phyloP scores from a whole-genome alignment of 805 yeast species.

The Pichia phayaonensis region DNA sequence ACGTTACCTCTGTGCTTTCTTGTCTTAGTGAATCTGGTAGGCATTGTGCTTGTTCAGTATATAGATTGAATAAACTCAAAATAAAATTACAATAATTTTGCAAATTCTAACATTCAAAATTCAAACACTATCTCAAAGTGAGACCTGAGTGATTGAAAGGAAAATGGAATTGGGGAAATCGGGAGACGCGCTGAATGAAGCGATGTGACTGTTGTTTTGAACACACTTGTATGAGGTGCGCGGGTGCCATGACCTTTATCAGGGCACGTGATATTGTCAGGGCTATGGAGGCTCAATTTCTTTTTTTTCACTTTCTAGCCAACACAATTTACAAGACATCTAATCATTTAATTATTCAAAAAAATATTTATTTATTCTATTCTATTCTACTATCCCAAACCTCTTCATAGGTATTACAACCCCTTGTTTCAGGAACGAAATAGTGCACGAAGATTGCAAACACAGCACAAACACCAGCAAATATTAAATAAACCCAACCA shows the following conservation, averaged over 20 bases:
- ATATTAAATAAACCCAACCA: conserved; percentile 69
- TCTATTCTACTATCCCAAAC: conserved; percentile 45
- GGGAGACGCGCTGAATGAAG: background rate
- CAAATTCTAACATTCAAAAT: background rate
- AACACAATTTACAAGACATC: too few species aligned
- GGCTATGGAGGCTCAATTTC: background rate
- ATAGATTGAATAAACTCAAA: conserved; percentile 1
- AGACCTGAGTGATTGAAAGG: background rate
- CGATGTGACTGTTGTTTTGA: background rate
- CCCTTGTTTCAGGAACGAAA: conserved; percentile 71
- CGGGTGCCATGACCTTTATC: background rate
- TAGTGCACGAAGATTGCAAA: conserved; percentile 41
- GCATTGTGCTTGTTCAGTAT: conserved; percentile 48
- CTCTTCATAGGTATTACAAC: conserved; percentile 49
- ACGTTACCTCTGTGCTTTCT: conserved; percentile 99
- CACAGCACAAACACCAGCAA: conserved; percentile 48
- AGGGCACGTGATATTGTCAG: background rate
- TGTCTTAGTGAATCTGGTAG: conserved; percentile 98
- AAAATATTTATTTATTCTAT: background rate
- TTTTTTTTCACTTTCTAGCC: background rate
- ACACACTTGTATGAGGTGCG: background rate
- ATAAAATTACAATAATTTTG: background rate
- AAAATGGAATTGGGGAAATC: background rate
- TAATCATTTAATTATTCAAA: too few species aligned
- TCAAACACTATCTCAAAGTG: background rate